These are phyloP conservation scores for Eustoma russellianum DNA, from an alignment of 257 asterid species.

Conservation along the genomic window DNA sequence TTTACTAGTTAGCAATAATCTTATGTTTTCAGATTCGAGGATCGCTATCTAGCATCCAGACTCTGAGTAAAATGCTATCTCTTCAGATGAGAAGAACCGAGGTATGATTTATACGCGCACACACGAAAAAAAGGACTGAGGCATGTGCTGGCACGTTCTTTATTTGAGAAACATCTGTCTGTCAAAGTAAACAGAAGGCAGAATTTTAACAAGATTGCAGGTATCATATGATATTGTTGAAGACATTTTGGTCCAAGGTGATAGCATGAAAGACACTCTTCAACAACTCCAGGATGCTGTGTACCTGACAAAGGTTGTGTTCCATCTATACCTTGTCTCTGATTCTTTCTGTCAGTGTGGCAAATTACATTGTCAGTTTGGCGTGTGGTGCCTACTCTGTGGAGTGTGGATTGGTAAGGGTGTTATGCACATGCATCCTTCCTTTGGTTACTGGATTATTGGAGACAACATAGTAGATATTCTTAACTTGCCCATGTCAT, in stretches of 20 bases:
- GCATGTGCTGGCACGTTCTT: slow-evolving; percentile 14
- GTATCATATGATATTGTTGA: slow-evolving; percentile 68
- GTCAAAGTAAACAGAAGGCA: neutral
- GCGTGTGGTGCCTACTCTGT: too few relatives aligned
- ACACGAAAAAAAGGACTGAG: slow-evolving; percentile 54
- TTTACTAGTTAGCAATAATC: slow-evolving; percentile 6
- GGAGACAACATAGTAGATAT: too few relatives aligned
- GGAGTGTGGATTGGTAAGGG: too few relatives aligned
- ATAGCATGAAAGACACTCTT: slow-evolving; percentile 62
- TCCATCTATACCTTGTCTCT: neutral
- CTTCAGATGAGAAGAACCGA: slow-evolving; percentile 71
- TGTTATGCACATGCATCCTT: too few relatives aligned
- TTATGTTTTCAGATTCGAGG: slow-evolving; percentile 50
- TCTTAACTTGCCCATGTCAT: too few relatives aligned
- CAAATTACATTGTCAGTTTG: too few relatives aligned
- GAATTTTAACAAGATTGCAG: slow-evolving; percentile 28
- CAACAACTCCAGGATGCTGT: slow-evolving; percentile 92
- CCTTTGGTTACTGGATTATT: too few relatives aligned
- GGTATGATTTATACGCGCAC: slow-evolving; percentile 27
- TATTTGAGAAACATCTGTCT: too few relatives aligned
- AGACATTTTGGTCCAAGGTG: slow-evolving; percentile 81
- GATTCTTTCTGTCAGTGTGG: too few relatives aligned
- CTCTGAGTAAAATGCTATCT: slow-evolving; percentile 75
- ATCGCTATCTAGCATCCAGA: slow-evolving; percentile 73
- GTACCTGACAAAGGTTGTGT: slow-evolving; percentile 75